A percentile compares a stretch with the other conserved stretches of the same genome.
These are phyloP conservation scores for Aethionema arabicum DNA, from an alignment of 345 rosid genomes.

Conservation along the genomic window DNA sequence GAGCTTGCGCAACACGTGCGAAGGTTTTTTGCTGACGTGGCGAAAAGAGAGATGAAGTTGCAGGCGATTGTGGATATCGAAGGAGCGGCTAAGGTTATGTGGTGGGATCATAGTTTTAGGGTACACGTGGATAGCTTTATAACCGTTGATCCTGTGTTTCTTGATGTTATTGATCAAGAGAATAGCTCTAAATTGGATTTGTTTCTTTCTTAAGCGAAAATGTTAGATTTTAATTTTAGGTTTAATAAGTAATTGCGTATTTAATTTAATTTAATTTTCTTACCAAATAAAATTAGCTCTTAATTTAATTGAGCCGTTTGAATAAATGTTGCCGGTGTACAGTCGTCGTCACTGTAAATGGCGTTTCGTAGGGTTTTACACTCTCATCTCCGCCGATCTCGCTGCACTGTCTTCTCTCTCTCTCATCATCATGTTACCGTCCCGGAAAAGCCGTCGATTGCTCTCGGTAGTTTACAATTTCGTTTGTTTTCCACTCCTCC, in stretches of 20 bases:
- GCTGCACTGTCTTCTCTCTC: constrained; percentile 13
- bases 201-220: constrained; percentile 36
- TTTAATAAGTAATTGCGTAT: too few species aligned
- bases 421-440: constrained; percentile 21
- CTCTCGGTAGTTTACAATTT: constrained; percentile 11
- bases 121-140: constrained; percentile 78
- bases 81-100: constrained; percentile 72
- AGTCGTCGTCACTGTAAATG: constrained; percentile 20
- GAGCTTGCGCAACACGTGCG: constrained; percentile 82
- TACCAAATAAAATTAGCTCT: too few species aligned
- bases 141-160: constrained; percentile 81
- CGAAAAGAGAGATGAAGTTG: constrained; percentile 71
- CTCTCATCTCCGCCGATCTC: constrained; percentile 52
- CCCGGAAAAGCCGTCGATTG: constrained; percentile 1
- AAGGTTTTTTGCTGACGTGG: constrained; percentile 67
- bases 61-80: constrained; percentile 65
- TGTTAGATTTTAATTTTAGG: too few species aligned
- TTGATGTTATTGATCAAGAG: constrained; percentile 79
- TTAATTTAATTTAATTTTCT: too few species aligned
- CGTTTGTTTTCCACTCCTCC: constrained; percentile 43
- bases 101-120: constrained; percentile 82
- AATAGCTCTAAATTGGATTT: constrained; percentile 58
- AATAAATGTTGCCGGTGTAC: too few species aligned
- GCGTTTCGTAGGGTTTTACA: constrained; percentile 44
- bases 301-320: too few species aligned